Percentiles rank a stretch among this genome's conserved stretches.
Evolutionary conservation across 495 filamentous ascomycete species (phyloP).

Genomic region (Pyrenopolyporus hunteri): DNA sequence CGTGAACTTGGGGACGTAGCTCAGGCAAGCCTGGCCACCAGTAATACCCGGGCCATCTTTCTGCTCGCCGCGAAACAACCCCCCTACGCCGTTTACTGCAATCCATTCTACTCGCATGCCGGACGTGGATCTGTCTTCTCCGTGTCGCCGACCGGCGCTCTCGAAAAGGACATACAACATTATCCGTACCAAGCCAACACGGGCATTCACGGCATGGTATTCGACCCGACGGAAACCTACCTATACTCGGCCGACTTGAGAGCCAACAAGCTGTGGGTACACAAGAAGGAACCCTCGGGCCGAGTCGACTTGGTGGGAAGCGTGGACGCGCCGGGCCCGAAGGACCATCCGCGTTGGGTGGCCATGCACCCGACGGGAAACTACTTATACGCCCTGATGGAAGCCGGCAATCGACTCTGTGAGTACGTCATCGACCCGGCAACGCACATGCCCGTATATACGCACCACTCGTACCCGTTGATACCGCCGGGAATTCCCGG

Average conservation of each 20-base stretch:
- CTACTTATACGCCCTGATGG: constrained; percentile 85
- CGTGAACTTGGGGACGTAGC: constrained; percentile 52
- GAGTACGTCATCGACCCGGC: constrained; percentile 79
- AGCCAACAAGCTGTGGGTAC: constrained; percentile 86
- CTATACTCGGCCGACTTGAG: constrained; percentile 85
- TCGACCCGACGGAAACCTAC: constrained; percentile 82
- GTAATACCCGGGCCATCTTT: constrained; percentile 86
- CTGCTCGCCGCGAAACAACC: constrained; percentile 75
- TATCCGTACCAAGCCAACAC: constrained; percentile 75
- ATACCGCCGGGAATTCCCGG: constrained; percentile 69
- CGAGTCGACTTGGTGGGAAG: constrained; percentile 69
- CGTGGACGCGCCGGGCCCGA: constrained; percentile 69
- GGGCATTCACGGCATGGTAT: constrained; percentile 88
- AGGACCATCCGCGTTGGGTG: constrained; percentile 84
- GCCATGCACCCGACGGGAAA: constrained; percentile 76
- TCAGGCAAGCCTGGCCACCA: constrained; percentile 67
- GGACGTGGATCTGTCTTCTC: constrained; percentile 81
- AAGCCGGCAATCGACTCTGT: constrained; percentile 78
- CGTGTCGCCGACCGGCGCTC: constrained; percentile 63
- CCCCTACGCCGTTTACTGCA: constrained; percentile 81
- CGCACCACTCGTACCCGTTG: constrained; percentile 74
- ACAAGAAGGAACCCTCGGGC: constrained; percentile 70
- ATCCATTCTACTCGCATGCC: constrained; percentile 85
- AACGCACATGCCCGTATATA: constrained; percentile 82
- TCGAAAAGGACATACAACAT: constrained; percentile 76